phyloP scores from a whole-genome alignment of 208 protist genomes.

The Leishmania martiniquensis region DNA sequence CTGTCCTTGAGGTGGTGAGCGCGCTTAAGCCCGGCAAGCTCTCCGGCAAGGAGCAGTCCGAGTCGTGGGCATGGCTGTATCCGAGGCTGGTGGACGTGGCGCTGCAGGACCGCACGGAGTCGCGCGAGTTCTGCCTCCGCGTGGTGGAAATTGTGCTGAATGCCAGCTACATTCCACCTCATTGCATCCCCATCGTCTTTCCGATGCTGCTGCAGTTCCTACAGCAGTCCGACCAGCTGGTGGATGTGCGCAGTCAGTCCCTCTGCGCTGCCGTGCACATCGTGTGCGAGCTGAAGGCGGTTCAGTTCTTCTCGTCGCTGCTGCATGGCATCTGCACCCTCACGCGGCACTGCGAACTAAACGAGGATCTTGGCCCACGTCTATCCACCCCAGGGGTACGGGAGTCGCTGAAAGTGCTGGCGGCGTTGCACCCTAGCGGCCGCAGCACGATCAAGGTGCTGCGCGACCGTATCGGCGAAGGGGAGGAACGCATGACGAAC shows the following conservation, averaged over 20 bases:
- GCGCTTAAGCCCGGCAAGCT: constrained; percentile 91
- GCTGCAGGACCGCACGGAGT: constrained; percentile 84
- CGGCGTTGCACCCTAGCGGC: constrained; percentile 69
- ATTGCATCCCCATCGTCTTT: constrained; percentile 89
- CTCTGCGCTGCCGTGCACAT: constrained; percentile 87
- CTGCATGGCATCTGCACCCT: constrained; percentile 85
- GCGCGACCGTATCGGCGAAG: constrained; percentile 57
- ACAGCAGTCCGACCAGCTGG: constrained; percentile 85
- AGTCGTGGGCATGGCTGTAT: constrained; percentile 92
- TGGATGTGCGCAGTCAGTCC: constrained; percentile 84
- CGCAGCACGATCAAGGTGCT: constrained; percentile 68
- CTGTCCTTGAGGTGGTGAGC: constrained; percentile 84
- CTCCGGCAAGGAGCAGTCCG: constrained; percentile 88
- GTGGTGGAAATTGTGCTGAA: constrained; percentile 88
- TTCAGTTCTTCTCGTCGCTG: constrained; percentile 83
- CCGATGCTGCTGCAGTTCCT: constrained; percentile 88
- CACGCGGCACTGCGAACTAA: constrained; percentile 84
- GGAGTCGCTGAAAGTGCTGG: constrained; percentile 79
- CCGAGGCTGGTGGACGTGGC: constrained; percentile 90
- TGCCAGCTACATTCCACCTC: constrained; percentile 89
- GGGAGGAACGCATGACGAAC: constrained; percentile 43
- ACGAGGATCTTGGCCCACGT: constrained; percentile 77
- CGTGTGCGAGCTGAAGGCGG: constrained; percentile 88
- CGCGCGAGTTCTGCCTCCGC: constrained; percentile 87
- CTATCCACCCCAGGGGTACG: constrained; percentile 78